Evolutionary conservation across 306 rosid genomes (phyloP).

Genomic region (Ziziphus jujuba): DNA sequence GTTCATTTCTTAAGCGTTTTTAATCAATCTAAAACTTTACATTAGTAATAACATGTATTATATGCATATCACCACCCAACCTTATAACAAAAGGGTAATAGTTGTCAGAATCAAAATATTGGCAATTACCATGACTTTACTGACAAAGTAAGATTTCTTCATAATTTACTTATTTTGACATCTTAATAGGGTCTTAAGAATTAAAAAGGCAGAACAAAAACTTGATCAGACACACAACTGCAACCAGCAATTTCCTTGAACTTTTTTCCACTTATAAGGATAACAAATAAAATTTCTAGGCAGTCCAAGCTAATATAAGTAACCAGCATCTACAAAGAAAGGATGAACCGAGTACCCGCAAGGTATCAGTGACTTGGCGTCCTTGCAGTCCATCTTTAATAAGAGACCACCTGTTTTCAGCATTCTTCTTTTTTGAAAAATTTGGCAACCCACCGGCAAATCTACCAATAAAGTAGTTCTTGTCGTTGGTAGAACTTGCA

Average conservation of each 20-base stretch:
- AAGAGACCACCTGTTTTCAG: conserved; percentile 85
- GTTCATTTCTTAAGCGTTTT: too few relatives aligned
- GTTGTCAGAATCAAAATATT: too few relatives aligned
- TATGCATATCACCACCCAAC: too few relatives aligned
- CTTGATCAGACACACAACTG: background rate
- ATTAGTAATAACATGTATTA: too few relatives aligned
- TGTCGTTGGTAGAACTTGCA: conserved; percentile 66
- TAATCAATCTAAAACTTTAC: too few relatives aligned
- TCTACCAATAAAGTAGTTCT: conserved; percentile 77
- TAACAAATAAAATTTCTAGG: background rate
- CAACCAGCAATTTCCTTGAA: background rate
- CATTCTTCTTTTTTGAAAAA: conserved; percentile 83
- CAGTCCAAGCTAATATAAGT: conserved; percentile 2
- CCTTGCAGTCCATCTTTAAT: conserved; percentile 82
- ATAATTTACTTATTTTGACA: too few relatives aligned
- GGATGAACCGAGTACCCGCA: conserved; percentile 58
- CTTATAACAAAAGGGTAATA: too few relatives aligned
- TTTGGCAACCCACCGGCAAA: conserved; percentile 81
- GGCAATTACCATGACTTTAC: too few relatives aligned
- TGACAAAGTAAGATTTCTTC: too few relatives aligned
- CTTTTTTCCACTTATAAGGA: background rate
- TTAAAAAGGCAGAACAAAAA: conserved; percentile 1
- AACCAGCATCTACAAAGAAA: background rate
- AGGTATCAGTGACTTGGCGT: conserved; percentile 68
- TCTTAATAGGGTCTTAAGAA: background rate